phyloP scores from a whole-genome alignment of 2,329 filamentous ascomycete species.

The Tolypocladium sp. region DNA sequence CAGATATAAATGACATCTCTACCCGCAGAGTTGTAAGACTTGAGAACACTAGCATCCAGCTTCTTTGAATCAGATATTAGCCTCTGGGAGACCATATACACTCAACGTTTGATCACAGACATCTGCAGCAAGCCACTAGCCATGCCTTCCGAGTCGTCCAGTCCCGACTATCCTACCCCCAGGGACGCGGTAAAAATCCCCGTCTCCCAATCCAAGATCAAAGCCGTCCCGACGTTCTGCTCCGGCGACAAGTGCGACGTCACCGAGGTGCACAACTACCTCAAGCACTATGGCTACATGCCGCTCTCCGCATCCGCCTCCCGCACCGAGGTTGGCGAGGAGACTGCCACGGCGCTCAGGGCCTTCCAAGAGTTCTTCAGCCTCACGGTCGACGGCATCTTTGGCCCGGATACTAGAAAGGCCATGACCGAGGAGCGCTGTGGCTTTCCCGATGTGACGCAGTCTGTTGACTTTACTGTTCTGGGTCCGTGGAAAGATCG shows the following conservation, averaged over 20 bases:
- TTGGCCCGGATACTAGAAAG: not conserved
- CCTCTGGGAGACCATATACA: too few species aligned
- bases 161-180: not conserved
- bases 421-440: not conserved
- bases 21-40: too few species aligned
- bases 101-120: too few species aligned
- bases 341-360: not conserved
- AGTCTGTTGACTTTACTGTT: not conserved
- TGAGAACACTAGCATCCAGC: too few species aligned
- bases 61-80: too few species aligned
- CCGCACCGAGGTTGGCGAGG: not conserved
- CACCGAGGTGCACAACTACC: slow-evolving; percentile 1
- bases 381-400: not conserved
- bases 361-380: not conserved
- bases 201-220: not conserved
- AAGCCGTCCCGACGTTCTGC: not conserved
- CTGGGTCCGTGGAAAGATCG: slow-evolving; percentile 1
- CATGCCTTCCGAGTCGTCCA: too few species aligned
- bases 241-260: not conserved
- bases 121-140: too few species aligned
- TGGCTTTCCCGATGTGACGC: not conserved
- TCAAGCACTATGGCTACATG: slow-evolving; percentile 3
- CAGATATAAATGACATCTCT: too few species aligned
- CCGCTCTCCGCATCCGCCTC: not conserved
- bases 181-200: not conserved